phyloP scores from a whole-genome alignment of 148 eudicot genomes.

The Rhododendron ferrugineum region DNA sequence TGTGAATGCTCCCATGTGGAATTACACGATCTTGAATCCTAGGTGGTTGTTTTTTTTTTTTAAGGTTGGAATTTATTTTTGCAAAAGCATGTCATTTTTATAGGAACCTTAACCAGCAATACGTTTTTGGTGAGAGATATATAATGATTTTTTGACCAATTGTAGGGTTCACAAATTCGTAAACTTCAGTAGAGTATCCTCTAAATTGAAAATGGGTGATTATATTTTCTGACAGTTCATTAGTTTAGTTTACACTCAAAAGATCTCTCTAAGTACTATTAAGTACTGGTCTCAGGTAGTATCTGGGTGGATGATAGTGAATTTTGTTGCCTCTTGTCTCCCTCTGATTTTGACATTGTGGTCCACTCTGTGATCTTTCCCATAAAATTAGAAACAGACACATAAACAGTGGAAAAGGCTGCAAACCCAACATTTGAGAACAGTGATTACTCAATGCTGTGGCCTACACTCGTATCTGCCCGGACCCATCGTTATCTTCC shows the following conservation, averaged over 20 bases:
- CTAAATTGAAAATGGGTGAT: neutral
- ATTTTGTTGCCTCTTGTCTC: neutral
- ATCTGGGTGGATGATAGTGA: neutral
- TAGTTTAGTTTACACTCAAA: neutral
- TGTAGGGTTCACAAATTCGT: neutral
- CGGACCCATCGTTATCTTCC: neutral
- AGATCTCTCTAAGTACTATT: neutral
- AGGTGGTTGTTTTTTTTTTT: too few species aligned
- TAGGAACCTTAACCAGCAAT: too few species aligned
- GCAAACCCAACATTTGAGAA: neutral
- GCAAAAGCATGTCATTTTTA: too few species aligned
- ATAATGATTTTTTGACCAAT: too few species aligned
- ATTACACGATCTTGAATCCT: neutral
- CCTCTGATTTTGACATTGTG: neutral
- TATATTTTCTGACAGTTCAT: neutral
- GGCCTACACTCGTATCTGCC: neutral
- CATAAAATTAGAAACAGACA: neutral
- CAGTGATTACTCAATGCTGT: neutral
- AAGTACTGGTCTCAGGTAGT: conserved; percentile 5
- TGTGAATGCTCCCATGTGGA: neutral
- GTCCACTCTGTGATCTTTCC: neutral
- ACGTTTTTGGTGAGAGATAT: too few species aligned
- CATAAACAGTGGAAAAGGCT: conserved; percentile 5
- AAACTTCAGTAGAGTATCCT: neutral
- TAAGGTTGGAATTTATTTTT: too few species aligned